Evolutionary conservation across 176 grass and related monocot genomes (phyloP).

Genomic region (Avena sativa): DNA sequence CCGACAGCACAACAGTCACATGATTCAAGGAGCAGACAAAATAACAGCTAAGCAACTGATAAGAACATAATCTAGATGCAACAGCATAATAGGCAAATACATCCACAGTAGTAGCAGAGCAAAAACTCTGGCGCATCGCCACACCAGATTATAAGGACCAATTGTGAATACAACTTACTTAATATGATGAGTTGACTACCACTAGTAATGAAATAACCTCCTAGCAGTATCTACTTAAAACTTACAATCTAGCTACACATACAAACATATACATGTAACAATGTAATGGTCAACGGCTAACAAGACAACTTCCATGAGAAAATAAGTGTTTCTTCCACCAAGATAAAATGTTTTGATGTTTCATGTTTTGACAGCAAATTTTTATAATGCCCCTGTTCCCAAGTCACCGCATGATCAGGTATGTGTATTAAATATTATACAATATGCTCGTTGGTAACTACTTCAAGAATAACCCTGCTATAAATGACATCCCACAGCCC

Average conservation of each 20-base stretch:
- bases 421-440: too few relatives aligned
- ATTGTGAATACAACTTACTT: too few relatives aligned
- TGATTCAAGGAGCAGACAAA: not conserved
- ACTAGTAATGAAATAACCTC: not conserved
- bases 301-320: not conserved
- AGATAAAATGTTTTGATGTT: not conserved
- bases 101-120: constrained; percentile 52
- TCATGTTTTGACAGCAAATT: too few relatives aligned
- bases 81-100: constrained; percentile 3
- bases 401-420: too few relatives aligned
- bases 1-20: not conserved
- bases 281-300: not conserved
- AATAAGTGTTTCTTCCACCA: not conserved
- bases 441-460: too few relatives aligned
- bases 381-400: too few relatives aligned
- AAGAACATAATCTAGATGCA: not conserved
- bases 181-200: not conserved
- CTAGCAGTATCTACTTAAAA: not conserved
- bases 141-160: constrained; percentile 43
- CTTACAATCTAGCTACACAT: too few relatives aligned
- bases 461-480: too few relatives aligned
- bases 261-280: too few relatives aligned
- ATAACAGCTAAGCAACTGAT: not conserved
- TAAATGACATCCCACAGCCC: too few relatives aligned
- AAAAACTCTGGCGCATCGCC: constrained; percentile 36